Conservation (phyloP, 1,284 basidiomycete genomes). For the Ceratobasidium sp. region DNA sequence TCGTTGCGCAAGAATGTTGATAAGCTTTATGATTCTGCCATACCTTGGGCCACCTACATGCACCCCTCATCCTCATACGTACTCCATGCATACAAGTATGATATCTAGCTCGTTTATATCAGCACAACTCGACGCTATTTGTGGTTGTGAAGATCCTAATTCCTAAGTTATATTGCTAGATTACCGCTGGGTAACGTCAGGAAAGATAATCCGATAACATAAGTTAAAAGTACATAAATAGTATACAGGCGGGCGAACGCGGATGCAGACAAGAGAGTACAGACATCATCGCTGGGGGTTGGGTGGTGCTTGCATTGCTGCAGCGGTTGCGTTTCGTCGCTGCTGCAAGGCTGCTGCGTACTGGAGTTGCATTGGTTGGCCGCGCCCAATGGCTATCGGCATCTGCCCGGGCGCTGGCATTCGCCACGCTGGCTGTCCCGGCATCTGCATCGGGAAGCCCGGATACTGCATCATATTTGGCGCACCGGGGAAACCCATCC, state of each 20-base stretch:
- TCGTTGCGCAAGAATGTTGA: not conserved
- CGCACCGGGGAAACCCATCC: constrained; percentile 22
- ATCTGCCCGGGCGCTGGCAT: constrained; percentile 31
- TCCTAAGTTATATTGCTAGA: not conserved
- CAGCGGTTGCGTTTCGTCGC: constrained; percentile 14
- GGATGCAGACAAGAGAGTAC: not conserved
- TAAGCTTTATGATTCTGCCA: not conserved
- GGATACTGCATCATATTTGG: constrained; percentile 37
- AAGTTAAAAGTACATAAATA: constrained; percentile 19
- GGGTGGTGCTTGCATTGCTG: constrained; percentile 35
- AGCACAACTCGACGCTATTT: not conserved
- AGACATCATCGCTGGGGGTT: constrained; percentile 30
- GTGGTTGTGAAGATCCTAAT: not conserved
- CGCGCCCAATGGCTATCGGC: constrained; percentile 30
- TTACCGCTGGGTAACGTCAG: constrained; percentile 2
- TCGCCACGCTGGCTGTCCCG: constrained; percentile 29
- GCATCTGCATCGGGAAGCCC: constrained; percentile 25
- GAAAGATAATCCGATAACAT: constrained; percentile 1
- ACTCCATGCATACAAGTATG: constrained; percentile 11
- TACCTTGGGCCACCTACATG: constrained; percentile 4
- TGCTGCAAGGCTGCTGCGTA: constrained; percentile 15
- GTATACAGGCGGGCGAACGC: not conserved
- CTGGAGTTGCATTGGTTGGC: constrained; percentile 8
- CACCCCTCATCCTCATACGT: not conserved
- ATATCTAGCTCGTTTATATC: not conserved